Evolutionary conservation across 2,329 filamentous ascomycete genomes (phyloP).

Genomic region (Plenodomus lindquistii): DNA sequence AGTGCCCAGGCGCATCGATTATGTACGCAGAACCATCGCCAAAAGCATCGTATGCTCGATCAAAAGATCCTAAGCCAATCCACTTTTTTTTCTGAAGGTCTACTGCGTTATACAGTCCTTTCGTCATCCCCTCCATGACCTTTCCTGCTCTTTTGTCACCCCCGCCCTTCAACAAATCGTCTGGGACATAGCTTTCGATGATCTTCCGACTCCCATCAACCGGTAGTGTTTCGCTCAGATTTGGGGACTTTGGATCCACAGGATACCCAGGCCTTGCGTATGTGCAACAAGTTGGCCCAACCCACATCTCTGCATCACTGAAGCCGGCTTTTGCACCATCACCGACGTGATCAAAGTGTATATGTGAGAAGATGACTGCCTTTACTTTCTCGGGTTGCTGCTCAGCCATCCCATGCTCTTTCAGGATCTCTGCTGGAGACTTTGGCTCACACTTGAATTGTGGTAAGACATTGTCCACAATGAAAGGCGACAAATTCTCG

Average conservation of each 20-base stretch:
- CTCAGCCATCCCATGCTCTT: slow-evolving; percentile 24
- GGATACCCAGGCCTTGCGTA: slow-evolving; percentile 39
- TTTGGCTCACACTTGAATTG: slow-evolving; percentile 41
- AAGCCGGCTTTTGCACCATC: slow-evolving; percentile 45
- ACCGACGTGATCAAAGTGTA: slow-evolving; percentile 50
- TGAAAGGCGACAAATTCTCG: slow-evolving; percentile 45
- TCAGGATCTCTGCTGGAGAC: slow-evolving; percentile 32
- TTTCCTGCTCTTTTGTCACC: slow-evolving; percentile 30
- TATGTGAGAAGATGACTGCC: slow-evolving; percentile 45
- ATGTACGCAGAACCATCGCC: slow-evolving; percentile 54
- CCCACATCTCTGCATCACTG: slow-evolving; percentile 42
- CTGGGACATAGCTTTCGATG: slow-evolving; percentile 30
- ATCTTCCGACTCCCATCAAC: slow-evolving; percentile 50
- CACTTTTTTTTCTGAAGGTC: slow-evolving; percentile 36
- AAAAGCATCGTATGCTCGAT: slow-evolving; percentile 53
- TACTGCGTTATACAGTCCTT: slow-evolving; percentile 35
- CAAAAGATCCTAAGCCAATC: slow-evolving; percentile 48
- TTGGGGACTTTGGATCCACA: slow-evolving; percentile 20
- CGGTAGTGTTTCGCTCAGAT: slow-evolving; percentile 50
- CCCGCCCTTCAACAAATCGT: slow-evolving; percentile 29
- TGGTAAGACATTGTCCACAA: slow-evolving; percentile 48
- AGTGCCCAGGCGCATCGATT: slow-evolving; percentile 57
- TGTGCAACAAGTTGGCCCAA: slow-evolving; percentile 42
- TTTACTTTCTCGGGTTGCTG: slow-evolving; percentile 47
- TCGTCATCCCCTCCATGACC: slow-evolving; percentile 22